Conservation (phyloP, 768 basidiomycete species). For the Tricholomella constricta region DNA sequence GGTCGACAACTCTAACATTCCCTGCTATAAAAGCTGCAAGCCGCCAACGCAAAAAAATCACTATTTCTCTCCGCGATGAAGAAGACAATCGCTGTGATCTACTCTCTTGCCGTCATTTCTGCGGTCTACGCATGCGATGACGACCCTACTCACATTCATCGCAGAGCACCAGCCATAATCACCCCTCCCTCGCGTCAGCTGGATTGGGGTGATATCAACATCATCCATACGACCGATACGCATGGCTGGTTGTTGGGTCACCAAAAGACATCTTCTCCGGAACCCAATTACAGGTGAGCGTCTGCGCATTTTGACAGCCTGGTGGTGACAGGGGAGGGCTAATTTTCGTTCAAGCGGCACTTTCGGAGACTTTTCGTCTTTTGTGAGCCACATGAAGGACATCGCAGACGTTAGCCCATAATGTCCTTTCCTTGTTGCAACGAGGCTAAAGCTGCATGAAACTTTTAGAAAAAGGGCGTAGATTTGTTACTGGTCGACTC, state of each 20-base stretch:
- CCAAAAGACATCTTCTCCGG: conserved; percentile 70
- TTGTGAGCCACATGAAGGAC: conserved; percentile 79
- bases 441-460: neutral
- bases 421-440: neutral
- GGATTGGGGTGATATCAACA: conserved; percentile 88
- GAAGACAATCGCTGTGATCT: neutral
- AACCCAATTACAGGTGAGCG: conserved; percentile 69
- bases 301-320: neutral
- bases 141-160: conserved; percentile 24
- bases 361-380: conserved; percentile 86
- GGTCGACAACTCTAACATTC: too few relatives aligned
- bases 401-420: conserved; percentile 54
- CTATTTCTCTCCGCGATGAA: conserved; percentile 4
- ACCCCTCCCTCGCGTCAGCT: conserved; percentile 66
- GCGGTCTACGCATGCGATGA: conserved; percentile 8
- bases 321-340: neutral
- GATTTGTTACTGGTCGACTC: conserved; percentile 84
- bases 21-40: too few relatives aligned
- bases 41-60: too few relatives aligned
- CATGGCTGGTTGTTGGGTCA: conserved; percentile 78
- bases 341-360: conserved; percentile 43
- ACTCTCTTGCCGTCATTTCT: neutral
- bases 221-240: conserved; percentile 85
- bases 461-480: conserved; percentile 66
- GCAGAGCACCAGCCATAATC: conserved; percentile 42